phyloP scores from a whole-genome alignment of 805 yeast species.

The Novakomyces olei region DNA sequence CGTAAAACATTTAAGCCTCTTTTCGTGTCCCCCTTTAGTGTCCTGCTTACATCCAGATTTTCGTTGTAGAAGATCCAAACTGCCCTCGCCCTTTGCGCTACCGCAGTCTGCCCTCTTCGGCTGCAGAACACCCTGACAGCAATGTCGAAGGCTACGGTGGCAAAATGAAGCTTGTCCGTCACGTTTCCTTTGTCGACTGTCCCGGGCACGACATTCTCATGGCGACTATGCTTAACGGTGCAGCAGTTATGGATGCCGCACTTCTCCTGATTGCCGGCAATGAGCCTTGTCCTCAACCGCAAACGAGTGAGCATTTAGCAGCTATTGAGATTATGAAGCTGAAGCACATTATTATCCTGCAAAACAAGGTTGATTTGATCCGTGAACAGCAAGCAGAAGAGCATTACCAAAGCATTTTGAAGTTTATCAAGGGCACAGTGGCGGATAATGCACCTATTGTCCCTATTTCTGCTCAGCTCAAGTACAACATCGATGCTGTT shows the following conservation, averaged over 20 bases:
- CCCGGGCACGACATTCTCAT: slow-evolving; percentile 99
- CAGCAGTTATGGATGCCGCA: slow-evolving; percentile 99
- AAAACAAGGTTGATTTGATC: slow-evolving; percentile 96
- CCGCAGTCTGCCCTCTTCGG: slow-evolving; percentile 81
- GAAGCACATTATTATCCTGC: slow-evolving; percentile 85
- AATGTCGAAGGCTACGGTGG: slow-evolving; percentile 73
- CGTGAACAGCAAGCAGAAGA: slow-evolving; percentile 90
- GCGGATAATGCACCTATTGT: slow-evolving; percentile 99
- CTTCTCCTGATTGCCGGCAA: slow-evolving; percentile 88
- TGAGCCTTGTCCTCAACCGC: slow-evolving; percentile 99
- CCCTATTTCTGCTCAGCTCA: slow-evolving; percentile 96
- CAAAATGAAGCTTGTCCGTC: slow-evolving; percentile 76
- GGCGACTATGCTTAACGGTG: slow-evolving; percentile 99
- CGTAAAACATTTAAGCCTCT: too few species aligned
- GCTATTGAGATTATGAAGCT: slow-evolving; percentile 98
- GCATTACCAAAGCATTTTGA: slow-evolving; percentile 78
- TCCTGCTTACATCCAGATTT: too few species aligned
- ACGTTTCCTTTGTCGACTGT: slow-evolving; percentile 96
- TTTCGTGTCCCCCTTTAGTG: too few species aligned
- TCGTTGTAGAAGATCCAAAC: slow-evolving; percentile 63
- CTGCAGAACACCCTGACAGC: slow-evolving; percentile 85
- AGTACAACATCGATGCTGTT: slow-evolving; percentile 95
- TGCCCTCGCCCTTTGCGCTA: slow-evolving; percentile 92
- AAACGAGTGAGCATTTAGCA: slow-evolving; percentile 96
- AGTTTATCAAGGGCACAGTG: slow-evolving; percentile 88